These are phyloP conservation scores for Colletotrichum plurivorum DNA, from an alignment of 2,329 filamentous ascomycete species.

Conservation along the genomic window DNA sequence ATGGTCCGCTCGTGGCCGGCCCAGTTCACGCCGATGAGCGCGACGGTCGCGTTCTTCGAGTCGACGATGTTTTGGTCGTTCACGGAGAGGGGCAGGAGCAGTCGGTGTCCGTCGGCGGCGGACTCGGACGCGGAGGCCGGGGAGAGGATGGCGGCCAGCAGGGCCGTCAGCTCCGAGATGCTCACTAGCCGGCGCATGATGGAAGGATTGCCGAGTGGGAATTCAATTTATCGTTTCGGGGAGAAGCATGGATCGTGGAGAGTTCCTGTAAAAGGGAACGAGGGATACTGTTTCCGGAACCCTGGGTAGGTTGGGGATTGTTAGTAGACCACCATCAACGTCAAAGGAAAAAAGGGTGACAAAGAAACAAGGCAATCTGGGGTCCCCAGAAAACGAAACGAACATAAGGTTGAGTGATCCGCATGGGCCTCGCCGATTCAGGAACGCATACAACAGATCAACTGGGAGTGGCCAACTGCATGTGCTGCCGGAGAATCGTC, in stretches of 20 bases:
- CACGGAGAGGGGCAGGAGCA: conserved; percentile 20
- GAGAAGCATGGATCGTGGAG: background rate
- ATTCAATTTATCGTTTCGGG: background rate
- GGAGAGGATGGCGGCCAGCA: conserved; percentile 31
- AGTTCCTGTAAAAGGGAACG: background rate
- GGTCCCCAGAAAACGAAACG: background rate
- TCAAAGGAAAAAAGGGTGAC: conserved; percentile 10
- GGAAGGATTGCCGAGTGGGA: background rate
- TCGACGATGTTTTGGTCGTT: conserved; percentile 56
- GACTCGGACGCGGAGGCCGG: background rate
- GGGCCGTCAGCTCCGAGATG: conserved; percentile 1
- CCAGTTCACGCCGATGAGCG: conserved; percentile 67
- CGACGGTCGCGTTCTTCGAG: conserved; percentile 61
- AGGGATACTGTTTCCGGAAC: background rate
- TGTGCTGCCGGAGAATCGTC: conserved; percentile 29
- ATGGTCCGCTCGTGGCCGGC: conserved; percentile 67
- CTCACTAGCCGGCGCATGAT: conserved; percentile 12
- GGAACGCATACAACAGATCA: too few species aligned
- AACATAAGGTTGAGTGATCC: background rate
- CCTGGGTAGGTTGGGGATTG: background rate
- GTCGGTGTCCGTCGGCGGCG: background rate
- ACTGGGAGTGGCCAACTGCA: background rate
- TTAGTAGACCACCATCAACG: background rate
- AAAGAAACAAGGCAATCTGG: background rate
- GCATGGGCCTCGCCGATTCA: background rate